Conservation (phyloP, 2,329 filamentous ascomycete species). For the Aspergillus brasiliensis region DNA sequence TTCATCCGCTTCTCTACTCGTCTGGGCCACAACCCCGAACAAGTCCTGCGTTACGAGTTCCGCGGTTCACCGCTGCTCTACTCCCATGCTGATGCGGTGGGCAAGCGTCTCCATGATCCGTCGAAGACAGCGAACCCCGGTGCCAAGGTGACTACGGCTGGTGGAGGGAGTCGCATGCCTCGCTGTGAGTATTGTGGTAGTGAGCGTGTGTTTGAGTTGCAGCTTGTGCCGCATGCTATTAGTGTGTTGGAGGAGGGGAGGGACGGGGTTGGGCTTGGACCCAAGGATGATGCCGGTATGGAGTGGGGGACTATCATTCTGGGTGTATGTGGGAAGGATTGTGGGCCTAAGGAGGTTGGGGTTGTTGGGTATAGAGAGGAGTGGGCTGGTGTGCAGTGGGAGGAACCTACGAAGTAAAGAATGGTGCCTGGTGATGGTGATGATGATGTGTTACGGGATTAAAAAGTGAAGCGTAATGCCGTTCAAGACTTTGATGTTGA, state of each 20-base stretch:
- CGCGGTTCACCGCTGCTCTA: slow-evolving; percentile 75
- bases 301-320: slow-evolving; percentile 95
- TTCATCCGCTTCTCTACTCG: slow-evolving; percentile 82
- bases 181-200: slow-evolving; percentile 75
- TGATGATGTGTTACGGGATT: neutral
- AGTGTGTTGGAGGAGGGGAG: slow-evolving; percentile 79
- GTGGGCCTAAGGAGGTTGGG: slow-evolving; percentile 63
- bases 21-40: slow-evolving; percentile 77
- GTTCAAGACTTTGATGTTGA: slow-evolving; percentile 20
- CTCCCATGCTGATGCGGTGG: slow-evolving; percentile 73
- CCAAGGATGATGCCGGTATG: slow-evolving; percentile 72
- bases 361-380: slow-evolving; percentile 83
- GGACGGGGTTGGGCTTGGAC: slow-evolving; percentile 57
- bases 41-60: slow-evolving; percentile 80
- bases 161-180: slow-evolving; percentile 59
- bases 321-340: slow-evolving; percentile 80
- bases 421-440: neutral
- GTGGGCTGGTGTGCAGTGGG: slow-evolving; percentile 98
- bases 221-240: slow-evolving; percentile 89
- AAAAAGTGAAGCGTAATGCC: slow-evolving; percentile 2
- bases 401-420: slow-evolving; percentile 59
- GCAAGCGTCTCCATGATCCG: slow-evolving; percentile 57
- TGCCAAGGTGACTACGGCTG: slow-evolving; percentile 29
- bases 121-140: slow-evolving; percentile 21
- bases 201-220: slow-evolving; percentile 81